A percentile compares a stretch with the other conserved stretches of the same genome.
Evolutionary conservation across 805 yeast genomes (phyloP).

Genomic region (Jamesozyma piceae): DNA sequence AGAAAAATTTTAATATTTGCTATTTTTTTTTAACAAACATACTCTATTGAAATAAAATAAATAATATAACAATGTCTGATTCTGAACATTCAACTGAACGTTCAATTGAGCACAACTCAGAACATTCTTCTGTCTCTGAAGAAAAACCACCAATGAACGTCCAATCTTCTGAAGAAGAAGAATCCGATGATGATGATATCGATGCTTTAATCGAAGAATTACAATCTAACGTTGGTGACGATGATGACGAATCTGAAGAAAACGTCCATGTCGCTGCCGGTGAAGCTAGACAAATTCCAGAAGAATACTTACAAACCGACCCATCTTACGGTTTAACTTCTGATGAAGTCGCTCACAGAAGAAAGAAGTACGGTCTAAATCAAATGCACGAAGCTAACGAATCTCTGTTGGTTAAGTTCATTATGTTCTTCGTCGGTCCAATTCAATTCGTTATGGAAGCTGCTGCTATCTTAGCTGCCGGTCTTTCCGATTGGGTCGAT

Average conservation of each 20-base stretch:
- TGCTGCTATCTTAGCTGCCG: conserved; percentile 91
- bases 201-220: conserved; percentile 69
- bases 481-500: conserved; percentile 97
- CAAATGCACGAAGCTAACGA: conserved; percentile 87
- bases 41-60: background rate
- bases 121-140: background rate
- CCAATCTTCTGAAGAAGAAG: conserved; percentile 24
- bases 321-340: conserved; percentile 64
- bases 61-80: conserved; percentile 5
- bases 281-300: conserved; percentile 72
- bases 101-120: background rate
- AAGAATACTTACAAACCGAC: conserved; percentile 74
- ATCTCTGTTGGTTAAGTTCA: conserved; percentile 67
- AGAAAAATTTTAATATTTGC: background rate
- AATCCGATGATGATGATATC: conserved; percentile 53
- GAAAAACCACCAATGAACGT: conserved; percentile 12
- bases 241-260: conserved; percentile 42
- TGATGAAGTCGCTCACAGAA: conserved; percentile 72
- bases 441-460: conserved; percentile 97
- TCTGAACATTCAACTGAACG: conserved; percentile 4
- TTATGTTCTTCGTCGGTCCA: conserved; percentile 88
- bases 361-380: conserved; percentile 84
- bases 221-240: conserved; percentile 51
- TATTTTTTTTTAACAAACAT: background rate
- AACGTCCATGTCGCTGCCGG: conserved; percentile 40